Base-by-base conservation (phyloP, 768 basidiomycete species). In the Amanita jacksonii region DNA sequence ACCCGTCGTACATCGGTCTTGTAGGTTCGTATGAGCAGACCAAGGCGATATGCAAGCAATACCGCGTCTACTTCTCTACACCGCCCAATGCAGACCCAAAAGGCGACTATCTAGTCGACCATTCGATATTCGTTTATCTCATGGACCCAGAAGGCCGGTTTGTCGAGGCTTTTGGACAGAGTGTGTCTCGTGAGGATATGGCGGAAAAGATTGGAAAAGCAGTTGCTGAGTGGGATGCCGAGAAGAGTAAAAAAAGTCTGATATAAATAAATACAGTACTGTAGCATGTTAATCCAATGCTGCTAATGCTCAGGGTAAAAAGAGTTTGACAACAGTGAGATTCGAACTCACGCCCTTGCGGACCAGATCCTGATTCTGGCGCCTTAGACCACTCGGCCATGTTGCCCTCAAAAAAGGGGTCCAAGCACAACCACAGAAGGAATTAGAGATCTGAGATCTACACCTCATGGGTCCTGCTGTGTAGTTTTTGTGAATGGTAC, bases 41-140 rank as follows among this genome's bases (percentile, higher is more conserved):
- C 51, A 98, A 98, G 62, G 72, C 80, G 20, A 77, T 82, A 18
- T 98, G 94, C 73, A 94, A 91, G 62, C 80, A 85, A 20, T 99
- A 94, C 62, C 85, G 96, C 31, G 96, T 99, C 32, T 99, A 99
- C 64, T 99, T 99, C 70, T 96, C 91, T 5, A 97, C 94, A 4
- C 88, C 88, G 1, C 89, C 89, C 8, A 67, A 86, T 54, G 85
- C 91, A 2, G 82, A 89, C 54, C 77, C 84, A 12, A 77, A 74
- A 7, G 93, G 91, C 39, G 96, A 99, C 67, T 99, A 98, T 60
- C 78, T 99, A 34, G 96, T 99, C 25, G 96, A 98, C 64, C 85
- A 87, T 61, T 91, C 87, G 32, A 94, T 96, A 60, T 97, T 91
- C 64, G 87, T 99, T 52, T 99, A 99, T 64, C 75, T 99, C 27